Conservation (phyloP, 805 yeast genomes). For the Zygotorulaspora sp. region DNA sequence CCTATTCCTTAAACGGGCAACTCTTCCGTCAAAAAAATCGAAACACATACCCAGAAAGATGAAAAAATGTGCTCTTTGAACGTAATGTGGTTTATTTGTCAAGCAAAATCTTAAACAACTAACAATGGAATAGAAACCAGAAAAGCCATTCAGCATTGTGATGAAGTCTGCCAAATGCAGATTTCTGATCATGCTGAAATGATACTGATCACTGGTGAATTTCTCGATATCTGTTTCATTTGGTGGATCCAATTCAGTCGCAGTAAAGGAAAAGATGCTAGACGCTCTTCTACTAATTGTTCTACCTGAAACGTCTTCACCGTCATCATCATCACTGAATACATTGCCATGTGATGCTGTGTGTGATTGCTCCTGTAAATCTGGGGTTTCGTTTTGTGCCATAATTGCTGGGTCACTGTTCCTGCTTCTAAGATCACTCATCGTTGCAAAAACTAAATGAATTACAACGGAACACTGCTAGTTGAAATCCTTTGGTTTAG, state of each 20-base stretch:
- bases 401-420: conserved; percentile 4
- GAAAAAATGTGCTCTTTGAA: conserved; percentile 84
- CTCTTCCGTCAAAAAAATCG: conserved; percentile 96
- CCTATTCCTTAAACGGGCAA: conserved; percentile 89
- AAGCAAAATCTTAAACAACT: conserved; percentile 78
- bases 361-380: conserved; percentile 3
- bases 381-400: conserved; percentile 9
- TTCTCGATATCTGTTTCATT: conserved; percentile 71
- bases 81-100: conserved; percentile 63
- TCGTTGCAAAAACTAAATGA: too few relatives aligned
- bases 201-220: conserved; percentile 78
- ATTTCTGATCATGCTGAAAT: conserved; percentile 78
- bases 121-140: conserved; percentile 86
- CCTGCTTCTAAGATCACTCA: conserved; percentile 13
- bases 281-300: conserved; percentile 52
- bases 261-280: conserved; percentile 48
- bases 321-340: conserved; percentile 17
- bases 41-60: conserved; percentile 89
- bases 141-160: conserved; percentile 88
- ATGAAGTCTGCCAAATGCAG: conserved; percentile 95
- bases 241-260: conserved; percentile 64
- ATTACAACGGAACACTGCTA: neutral
- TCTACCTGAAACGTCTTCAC: conserved; percentile 18
- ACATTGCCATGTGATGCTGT: conserved; percentile 7
- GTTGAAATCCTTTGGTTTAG: neutral